Evolutionary conservation across 176 grass and related monocot genomes (phyloP).

Genomic region (Pontederia paniculata): DNA sequence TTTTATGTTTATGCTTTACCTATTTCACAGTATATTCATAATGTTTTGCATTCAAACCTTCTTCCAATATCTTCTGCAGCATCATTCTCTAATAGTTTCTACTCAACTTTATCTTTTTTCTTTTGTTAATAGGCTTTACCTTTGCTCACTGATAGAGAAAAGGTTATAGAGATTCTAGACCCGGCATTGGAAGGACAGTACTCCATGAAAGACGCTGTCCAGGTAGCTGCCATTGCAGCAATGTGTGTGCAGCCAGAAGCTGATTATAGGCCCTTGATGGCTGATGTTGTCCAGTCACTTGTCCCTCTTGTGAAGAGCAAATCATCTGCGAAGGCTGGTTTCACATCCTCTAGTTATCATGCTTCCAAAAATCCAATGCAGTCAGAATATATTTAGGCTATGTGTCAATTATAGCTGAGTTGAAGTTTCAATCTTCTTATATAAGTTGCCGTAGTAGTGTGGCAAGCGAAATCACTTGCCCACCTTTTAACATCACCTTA

Average conservation of each 20-base stretch:
- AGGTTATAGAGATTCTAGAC: constrained; percentile 81
- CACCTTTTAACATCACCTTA: background rate
- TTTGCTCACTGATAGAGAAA: constrained; percentile 77
- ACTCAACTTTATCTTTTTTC: constrained; percentile 13
- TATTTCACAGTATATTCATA: too few relatives aligned
- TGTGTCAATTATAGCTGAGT: background rate
- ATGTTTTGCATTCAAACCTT: too few relatives aligned
- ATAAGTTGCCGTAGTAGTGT: background rate
- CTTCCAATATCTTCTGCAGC: too few relatives aligned
- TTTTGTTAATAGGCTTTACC: constrained; percentile 56
- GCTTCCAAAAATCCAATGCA: constrained; percentile 14
- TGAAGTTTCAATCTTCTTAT: constrained; percentile 6
- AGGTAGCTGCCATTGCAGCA: constrained; percentile 92
- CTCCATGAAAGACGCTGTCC: constrained; percentile 91
- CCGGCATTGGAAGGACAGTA: constrained; percentile 94
- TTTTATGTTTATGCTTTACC: too few relatives aligned
- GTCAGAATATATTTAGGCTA: background rate
- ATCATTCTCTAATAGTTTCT: background rate
- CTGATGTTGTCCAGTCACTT: constrained; percentile 87
- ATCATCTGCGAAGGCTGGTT: constrained; percentile 27
- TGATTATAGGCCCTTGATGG: constrained; percentile 96
- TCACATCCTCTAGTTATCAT: constrained; percentile 30
- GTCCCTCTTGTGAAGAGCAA: constrained; percentile 84
- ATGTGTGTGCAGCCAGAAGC: constrained; percentile 98
- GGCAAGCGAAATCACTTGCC: background rate